Percentiles rank a stretch among this genome's conserved stretches.
These are phyloP conservation scores for Cercospora citrullina DNA, from an alignment of 2,329 filamentous ascomycete genomes.

Conservation along the genomic window DNA sequence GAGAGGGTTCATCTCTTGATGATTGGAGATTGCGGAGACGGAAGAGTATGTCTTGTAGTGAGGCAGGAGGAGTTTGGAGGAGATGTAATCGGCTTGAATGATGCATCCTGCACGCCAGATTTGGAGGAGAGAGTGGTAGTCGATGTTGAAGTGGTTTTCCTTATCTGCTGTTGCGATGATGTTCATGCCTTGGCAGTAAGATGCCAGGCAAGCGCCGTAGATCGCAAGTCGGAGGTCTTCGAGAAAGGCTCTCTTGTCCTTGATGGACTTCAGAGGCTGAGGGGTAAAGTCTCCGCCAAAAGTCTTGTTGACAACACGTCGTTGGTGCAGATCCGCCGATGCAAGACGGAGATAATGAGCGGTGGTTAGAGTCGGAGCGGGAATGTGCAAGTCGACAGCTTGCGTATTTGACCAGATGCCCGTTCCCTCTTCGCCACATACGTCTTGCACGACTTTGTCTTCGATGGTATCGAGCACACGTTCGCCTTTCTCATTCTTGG, in stretches of 20 bases:
- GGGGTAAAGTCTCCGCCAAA: slow-evolving; percentile 45
- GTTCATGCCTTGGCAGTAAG: slow-evolving; percentile 66
- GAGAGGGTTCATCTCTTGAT: slow-evolving; percentile 50
- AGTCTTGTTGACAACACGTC: slow-evolving; percentile 54
- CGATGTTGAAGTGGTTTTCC: slow-evolving; percentile 60
- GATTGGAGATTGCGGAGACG: slow-evolving; percentile 3
- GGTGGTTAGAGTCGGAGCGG: slow-evolving; percentile 63
- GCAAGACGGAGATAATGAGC: slow-evolving; percentile 65
- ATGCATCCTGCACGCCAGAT: slow-evolving; percentile 73
- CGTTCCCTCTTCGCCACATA: slow-evolving; percentile 66
- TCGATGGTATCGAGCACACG: slow-evolving; percentile 62
- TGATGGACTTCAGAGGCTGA: slow-evolving; percentile 35
- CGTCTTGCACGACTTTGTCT: slow-evolving; percentile 71
- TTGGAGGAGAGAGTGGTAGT: slow-evolving; percentile 54
- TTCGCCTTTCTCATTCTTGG: slow-evolving; percentile 46
- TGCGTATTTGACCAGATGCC: slow-evolving; percentile 66
- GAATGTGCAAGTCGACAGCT: slow-evolving; percentile 61
- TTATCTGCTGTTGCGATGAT: slow-evolving; percentile 61
- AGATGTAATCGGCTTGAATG: slow-evolving; percentile 66
- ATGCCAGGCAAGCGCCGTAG: slow-evolving; percentile 61
- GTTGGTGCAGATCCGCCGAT: slow-evolving; percentile 61
- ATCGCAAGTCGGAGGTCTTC: slow-evolving; percentile 61
- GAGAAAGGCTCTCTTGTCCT: slow-evolving; percentile 49
- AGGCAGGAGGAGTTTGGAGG: slow-evolving; percentile 54
- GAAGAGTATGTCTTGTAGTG: slow-evolving; percentile 42